phyloP scores from a whole-genome alignment of 139 green algal species.

The Astrephomene gubernaculifera region DNA sequence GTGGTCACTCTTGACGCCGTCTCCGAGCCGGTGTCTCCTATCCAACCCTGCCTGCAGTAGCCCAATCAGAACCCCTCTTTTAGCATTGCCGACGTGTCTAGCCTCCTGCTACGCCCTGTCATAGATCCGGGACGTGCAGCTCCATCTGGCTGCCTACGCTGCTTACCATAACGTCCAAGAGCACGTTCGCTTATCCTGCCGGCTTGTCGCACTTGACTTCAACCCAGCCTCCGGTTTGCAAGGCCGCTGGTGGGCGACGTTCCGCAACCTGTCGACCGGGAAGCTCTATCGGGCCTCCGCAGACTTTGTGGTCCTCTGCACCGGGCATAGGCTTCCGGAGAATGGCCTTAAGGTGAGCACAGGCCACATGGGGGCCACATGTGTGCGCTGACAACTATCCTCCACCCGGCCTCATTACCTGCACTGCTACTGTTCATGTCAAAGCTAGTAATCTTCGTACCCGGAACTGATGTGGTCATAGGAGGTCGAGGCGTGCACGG shows the following conservation, averaged over 20 bases:
- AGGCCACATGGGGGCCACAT: not conserved
- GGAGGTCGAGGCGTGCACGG: too few species aligned
- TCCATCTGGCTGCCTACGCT: conserved; percentile 9
- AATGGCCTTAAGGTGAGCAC: not conserved
- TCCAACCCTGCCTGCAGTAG: not conserved
- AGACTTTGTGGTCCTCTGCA: conserved; percentile 25
- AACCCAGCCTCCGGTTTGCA: not conserved
- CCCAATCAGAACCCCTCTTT: not conserved
- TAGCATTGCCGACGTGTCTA: too few species aligned
- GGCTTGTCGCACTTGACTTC: not conserved
- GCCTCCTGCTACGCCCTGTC: too few species aligned
- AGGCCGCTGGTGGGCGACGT: not conserved
- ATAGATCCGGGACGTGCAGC: not conserved
- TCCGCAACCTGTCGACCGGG: not conserved
- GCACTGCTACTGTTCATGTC: too few species aligned
- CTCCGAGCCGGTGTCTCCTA: too few species aligned
- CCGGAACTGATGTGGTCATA: too few species aligned
- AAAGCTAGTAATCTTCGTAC: too few species aligned
- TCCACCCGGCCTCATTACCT: too few species aligned
- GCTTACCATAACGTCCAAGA: not conserved
- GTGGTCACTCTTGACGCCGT: too few species aligned
- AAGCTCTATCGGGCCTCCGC: not conserved
- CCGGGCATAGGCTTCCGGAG: not conserved
- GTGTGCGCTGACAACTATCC: not conserved
- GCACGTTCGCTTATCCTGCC: not conserved